These are phyloP conservation scores for Tetraselmis chui DNA, from an alignment of 139 green algal species.

Conservation along the genomic window DNA sequence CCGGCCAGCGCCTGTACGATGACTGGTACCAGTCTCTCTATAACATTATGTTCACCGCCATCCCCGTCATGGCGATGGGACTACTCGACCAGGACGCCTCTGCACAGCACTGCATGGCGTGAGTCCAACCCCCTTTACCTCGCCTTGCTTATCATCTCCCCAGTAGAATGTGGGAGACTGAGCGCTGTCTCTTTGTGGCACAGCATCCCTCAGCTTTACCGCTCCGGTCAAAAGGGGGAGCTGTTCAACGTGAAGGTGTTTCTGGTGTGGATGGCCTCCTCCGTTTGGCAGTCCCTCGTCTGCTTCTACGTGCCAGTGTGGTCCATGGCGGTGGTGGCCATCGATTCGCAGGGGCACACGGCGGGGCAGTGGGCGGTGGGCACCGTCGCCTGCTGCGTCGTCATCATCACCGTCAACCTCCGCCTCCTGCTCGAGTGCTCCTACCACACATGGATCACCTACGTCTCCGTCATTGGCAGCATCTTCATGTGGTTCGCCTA, in stretches of 20 bases:
- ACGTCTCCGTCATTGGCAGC: conserved; percentile 23
- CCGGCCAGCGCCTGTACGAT: conserved; percentile 39
- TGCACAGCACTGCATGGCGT: not conserved
- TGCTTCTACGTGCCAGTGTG: conserved; percentile 15
- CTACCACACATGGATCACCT: conserved; percentile 36
- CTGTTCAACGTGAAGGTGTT: conserved; percentile 33
- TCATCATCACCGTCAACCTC: conserved; percentile 46
- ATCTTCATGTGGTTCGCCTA: conserved; percentile 32
- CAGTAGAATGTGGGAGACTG: no score
- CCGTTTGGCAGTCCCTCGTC: conserved; percentile 14
- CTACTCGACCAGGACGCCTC: conserved; percentile 54
- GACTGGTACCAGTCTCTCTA: conserved; percentile 43
- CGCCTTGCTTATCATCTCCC: not conserved
- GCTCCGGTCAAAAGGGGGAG: conserved; percentile 25
- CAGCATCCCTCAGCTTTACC: conserved; percentile 47
- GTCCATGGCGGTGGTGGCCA: not conserved
- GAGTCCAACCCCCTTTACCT: not conserved
- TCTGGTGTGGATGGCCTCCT: conserved; percentile 33
- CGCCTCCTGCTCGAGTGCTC: conserved; percentile 27
- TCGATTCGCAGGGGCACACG: conserved; percentile 16
- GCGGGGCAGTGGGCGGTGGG: conserved; percentile 31
- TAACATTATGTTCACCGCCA: conserved; percentile 52
- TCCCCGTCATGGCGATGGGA: conserved; percentile 47
- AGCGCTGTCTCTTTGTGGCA: no score
- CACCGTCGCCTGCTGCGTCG: conserved; percentile 31